Evolutionary conservation across 305 asterid species (phyloP), one percentile per base, ranked within the genome.

Genomic region (Solanum aculeatissimum): DNA sequence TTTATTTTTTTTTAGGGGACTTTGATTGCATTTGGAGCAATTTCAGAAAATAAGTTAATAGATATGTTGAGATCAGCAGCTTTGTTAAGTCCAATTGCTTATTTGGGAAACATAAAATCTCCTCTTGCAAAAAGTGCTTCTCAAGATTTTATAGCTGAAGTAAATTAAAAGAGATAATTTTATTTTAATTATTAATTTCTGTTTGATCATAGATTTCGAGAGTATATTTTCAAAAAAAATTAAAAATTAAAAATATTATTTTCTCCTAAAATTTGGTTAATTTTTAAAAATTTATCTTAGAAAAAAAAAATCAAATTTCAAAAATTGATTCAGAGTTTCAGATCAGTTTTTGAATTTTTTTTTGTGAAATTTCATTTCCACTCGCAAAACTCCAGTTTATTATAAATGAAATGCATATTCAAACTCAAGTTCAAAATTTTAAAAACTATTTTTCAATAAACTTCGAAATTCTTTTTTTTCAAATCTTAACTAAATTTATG

Each of bases 21-120:
- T n/a, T 85, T 94, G 74, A 92, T 92, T 91, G 96, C 97, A 0
- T 89, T 93, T 27, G 95, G 93, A 43, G 95, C 97, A 29, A 90
- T 95, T 88, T 91, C 97, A 15, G 86, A 88, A 87, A 80, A 88
- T 12, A 89, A 92, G 49, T 86, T 89, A 3, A 11, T 88, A 80
- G 85, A 79, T 86, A 89, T 89, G 88, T 88, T 89, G 57, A 88
- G 94, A 87, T 92, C 97, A 42, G 97, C 97, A 68, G 93, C 93
- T 58, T 85, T 93, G 83, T 93, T 94, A 32, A 88, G 94, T 83
- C 97, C 98, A 16, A 92, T 93, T 58, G 97, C 95, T 14, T 92
- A 90, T 81, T 60, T 93, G 90, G 94, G 91, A 19, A 90, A 92
- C n/a, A 88, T 92, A 88, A 89, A 92, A 29, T 92, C 97, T 51